Evolutionary conservation across 495 filamentous ascomycete species (phyloP), one percentile per base, ranked within the genome.

Genomic region (Lichenothelia convexa): DNA sequence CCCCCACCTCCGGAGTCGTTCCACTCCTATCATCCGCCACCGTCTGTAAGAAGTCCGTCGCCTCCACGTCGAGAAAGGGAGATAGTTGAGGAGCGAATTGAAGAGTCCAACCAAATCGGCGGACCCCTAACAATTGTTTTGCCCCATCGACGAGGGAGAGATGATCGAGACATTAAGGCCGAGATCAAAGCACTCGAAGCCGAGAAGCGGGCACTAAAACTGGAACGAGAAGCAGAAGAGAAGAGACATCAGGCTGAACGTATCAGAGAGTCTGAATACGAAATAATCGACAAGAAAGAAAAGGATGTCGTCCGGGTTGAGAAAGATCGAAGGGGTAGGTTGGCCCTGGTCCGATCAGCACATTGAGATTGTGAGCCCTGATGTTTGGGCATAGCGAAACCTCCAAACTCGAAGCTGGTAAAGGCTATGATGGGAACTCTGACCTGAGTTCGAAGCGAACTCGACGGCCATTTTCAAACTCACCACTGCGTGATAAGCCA

Each of bases 251-350:
- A 63, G 30, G 60, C 26, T 59, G 52, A 36, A 39, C 64, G 26
- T 53, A 63, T 48, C 52, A 63, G 41, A 54, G 60, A 45, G 46
- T 52, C 55, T 2, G 62, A 66, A 19, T 65, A 73, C 44, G 58
- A 73, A 30, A 59, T 71, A 59, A 44, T 39, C 39, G 35, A 45
- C 45, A 51, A 36, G 38, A 45, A 26, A 21, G 62, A 47, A 61
- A 71, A 61, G 47, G 63, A 71, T 35, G 53, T 71, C 9, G 47
- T 77, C 16, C 68, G 81, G 46, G 61, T 89, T 44, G 75, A 78
- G 59, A 78, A 73, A 63, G 80, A 92, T 52, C 74, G 74, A 58
- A 82, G 70, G 78, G 80, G 85, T 91, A 84, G 66, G 75, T 64
- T 80, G 65, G 68, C 64, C 58, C 67, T 78, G 57, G 54, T 61